Base-by-base conservation (phyloP, 2,329 filamentous ascomycete species). In the Trichoderma aggressivum region DNA sequence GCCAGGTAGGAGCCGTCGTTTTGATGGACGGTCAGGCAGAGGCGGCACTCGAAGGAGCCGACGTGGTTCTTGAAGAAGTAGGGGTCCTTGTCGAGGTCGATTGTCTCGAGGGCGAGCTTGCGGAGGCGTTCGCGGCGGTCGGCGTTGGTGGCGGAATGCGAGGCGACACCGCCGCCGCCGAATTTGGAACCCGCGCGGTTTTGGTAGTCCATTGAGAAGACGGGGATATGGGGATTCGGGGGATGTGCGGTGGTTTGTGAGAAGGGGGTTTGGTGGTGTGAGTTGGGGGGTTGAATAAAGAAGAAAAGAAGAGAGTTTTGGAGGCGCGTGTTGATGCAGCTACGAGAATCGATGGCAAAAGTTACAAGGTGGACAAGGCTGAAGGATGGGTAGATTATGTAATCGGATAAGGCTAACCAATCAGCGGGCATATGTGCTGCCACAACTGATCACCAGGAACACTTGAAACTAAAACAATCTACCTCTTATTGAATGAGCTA, bases 41-140 rank as follows among this genome's bases (percentile, higher is more conserved):
- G 91, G 34, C 96, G 93, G 82, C 96, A 99, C 83, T 99, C 96
- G 83, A 98, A 99, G 79, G 92, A 96, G 79, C 96, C 96, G 77
- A 98, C 93, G 83, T 99, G 95, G 86, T 99, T 99, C 82, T 97
- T 97, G 91, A 99, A 99, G 86, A 98, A 98, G 88, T 98, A 99
- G 0, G 96, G 96, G 84, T 99, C 96, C 84, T 98, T 98, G 84
- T 98, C 96, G 74, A 98, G 92, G 85, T 98, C 95, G 86, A 99
- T 99, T 70, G 94, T 97, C 84, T 99, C 96, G 79, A 99, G 93
- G 71, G 96, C 96, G 79, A 99, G 94, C 85, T 98, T 98, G 82
- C 95, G 94, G 50, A 99, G 91, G 74, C 96, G 94, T 83, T 99
- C 96, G 80, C 96, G 93, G 72, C 96, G 94, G 88, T 98, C 96